These are phyloP conservation scores for Claviceps humidiphila DNA, from an alignment of 2,329 filamentous ascomycete genomes.

Conservation along the genomic window DNA sequence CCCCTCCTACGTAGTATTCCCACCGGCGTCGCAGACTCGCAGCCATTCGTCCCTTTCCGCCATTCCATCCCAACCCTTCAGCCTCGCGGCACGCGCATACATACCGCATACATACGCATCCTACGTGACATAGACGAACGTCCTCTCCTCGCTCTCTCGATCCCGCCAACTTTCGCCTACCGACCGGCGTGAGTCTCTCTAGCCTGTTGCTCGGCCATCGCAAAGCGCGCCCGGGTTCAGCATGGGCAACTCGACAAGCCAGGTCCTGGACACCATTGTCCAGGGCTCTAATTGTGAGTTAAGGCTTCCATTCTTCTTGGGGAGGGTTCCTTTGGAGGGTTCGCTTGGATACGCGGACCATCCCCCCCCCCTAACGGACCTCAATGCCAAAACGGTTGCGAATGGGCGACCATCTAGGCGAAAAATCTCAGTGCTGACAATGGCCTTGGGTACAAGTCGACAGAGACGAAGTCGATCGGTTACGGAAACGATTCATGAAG, in stretches of 20 bases:
- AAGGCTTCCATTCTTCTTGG: no score
- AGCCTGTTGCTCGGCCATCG: not conserved
- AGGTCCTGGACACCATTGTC: conserved; percentile 88
- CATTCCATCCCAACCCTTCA: no score
- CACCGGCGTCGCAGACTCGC: no score
- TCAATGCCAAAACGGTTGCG: no score
- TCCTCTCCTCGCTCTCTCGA: no score
- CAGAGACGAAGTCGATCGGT: conserved; percentile 87
- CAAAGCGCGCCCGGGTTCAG: conserved; percentile 4
- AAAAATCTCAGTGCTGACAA: conserved; percentile 3
- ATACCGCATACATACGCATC: no score
- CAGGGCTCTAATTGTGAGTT: conserved; percentile 82
- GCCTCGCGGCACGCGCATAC: no score
- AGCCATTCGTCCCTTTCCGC: no score
- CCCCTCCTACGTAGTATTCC: not conserved
- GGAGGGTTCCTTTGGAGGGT: no score
- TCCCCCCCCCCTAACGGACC: no score
- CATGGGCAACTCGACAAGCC: conserved; percentile 58
- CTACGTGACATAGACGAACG: no score
- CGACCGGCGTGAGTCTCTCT: not conserved
- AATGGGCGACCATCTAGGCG: not conserved
- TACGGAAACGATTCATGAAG: conserved; percentile 98
- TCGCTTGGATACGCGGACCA: no score
- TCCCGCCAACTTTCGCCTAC: not conserved
- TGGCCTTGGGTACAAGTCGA: conserved; percentile 50